Conservation (phyloP, 345 rosid genomes). For the Carallia brachiata region DNA sequence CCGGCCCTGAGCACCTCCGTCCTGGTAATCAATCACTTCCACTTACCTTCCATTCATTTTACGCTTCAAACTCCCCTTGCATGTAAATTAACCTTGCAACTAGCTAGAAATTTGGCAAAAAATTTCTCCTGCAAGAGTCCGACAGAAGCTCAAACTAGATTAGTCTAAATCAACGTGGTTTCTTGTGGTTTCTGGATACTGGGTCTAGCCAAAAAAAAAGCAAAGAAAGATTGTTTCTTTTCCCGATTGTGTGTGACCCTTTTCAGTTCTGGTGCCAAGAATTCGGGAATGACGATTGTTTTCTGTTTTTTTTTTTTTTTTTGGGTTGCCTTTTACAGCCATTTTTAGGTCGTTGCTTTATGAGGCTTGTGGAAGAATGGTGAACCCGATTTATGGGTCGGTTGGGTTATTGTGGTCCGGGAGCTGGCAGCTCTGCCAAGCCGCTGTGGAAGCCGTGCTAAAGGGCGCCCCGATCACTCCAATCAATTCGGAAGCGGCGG, state of each 20-base stretch:
- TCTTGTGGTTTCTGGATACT: too few relatives aligned
- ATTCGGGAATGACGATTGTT: too few relatives aligned
- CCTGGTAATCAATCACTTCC: conserved; percentile 50
- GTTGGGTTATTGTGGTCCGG: conserved; percentile 93
- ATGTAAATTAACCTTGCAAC: neutral
- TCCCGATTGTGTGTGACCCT: neutral
- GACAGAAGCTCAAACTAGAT: too few relatives aligned
- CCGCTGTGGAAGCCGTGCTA: conserved; percentile 90
- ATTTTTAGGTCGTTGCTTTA: conserved; percentile 90
- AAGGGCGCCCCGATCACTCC: conserved; percentile 79
- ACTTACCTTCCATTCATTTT: neutral
- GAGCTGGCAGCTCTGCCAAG: conserved; percentile 92
- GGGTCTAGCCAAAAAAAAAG: too few relatives aligned
- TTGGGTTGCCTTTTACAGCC: conserved; percentile 38
- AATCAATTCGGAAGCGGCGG: conserved; percentile 66
- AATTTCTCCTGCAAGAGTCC: too few relatives aligned
- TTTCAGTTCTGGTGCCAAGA: neutral
- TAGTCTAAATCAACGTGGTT: too few relatives aligned
- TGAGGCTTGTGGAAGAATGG: conserved; percentile 96
- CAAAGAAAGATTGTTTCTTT: too few relatives aligned
- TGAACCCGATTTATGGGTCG: conserved; percentile 95
- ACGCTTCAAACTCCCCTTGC: neutral
- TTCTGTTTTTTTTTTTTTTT: neutral
- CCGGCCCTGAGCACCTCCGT: conserved; percentile 92
- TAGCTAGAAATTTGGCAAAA: too few relatives aligned